Base-by-base conservation (phyloP, 177 flowering plant species). In the Tripterygium wilfordii region DNA sequence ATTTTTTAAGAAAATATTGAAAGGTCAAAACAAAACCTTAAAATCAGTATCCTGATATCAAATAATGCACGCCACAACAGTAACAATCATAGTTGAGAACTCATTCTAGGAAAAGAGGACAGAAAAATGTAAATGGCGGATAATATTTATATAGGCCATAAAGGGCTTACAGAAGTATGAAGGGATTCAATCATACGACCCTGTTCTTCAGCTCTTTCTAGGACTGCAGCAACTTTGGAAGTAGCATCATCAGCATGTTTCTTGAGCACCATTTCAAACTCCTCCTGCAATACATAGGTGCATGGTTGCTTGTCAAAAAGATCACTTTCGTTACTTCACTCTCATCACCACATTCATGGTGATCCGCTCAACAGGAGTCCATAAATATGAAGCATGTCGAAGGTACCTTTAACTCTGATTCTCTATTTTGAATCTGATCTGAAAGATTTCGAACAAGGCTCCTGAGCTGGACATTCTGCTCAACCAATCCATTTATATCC, bases 401-500 rank as follows among this genome's bases (percentile, higher is more conserved):
- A n/a, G 1, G 13, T 40, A 72, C 97, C 91, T 72, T 81, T 42
- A 82, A 42, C 40, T 84, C 95, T 22, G 49, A 23, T 45, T 82
- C 85, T 54, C 57, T 67, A 33, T 62, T 66, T 28, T 79, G 85
- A 58, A 76, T 64, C 64, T 89, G 78, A 25, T 70, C 76, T 29
- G 97, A 73, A 45, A 92, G 80, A 59, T 46, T 77, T 38, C 82
- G 99, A 1, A 85, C 89, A 46, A 84, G 77, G 54, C 86, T 78
- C 14, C 96, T 83, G 12, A 92, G 83, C 57, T 84, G 77, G 36
- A 81, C 96, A 79, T 92, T 92, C 71, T 92, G 99, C 74, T 82
- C 97, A 41, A 92, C 95, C 55, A 92, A 60, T 44, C 85, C 95
- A 69, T 74, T 84, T 57, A 92, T 86, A 55, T 85, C 95, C 63